Conservation (phyloP, 2,329 filamentous ascomycete species). For the Sclerotinia spermophila region DNA sequence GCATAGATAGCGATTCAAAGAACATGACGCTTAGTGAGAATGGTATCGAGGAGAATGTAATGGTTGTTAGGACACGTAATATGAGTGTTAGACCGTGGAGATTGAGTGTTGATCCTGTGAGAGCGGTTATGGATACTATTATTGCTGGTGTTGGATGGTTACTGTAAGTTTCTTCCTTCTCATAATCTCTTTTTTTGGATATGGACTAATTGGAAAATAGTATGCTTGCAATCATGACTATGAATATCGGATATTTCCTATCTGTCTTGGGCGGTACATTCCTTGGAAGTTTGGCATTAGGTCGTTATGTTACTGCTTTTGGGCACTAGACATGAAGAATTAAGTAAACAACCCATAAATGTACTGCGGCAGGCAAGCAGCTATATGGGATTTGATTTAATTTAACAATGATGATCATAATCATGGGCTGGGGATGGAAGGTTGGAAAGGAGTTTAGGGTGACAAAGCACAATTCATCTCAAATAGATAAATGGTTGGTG, state of each 20-base stretch:
- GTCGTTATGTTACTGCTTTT: conserved; percentile 30
- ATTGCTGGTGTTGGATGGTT: conserved; percentile 79
- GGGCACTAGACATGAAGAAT: conserved; percentile 24
- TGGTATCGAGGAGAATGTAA: conserved; percentile 76
- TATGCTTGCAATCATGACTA: conserved; percentile 89
- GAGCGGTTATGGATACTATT: conserved; percentile 66
- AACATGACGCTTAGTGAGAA: conserved; percentile 67
- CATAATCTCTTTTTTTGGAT: conserved; percentile 13
- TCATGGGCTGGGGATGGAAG: background rate
- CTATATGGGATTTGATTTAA: conserved; percentile 6
- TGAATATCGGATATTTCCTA: conserved; percentile 81
- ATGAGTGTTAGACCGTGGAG: conserved; percentile 66
- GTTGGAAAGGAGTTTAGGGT: background rate
- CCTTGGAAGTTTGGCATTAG: conserved; percentile 67
- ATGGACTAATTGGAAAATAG: conserved; percentile 43
- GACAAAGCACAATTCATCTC: background rate
- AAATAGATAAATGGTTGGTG: background rate
- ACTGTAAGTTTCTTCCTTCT: conserved; percentile 61
- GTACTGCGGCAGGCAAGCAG: conserved; percentile 20
- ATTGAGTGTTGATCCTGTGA: conserved; percentile 71
- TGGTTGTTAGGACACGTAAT: conserved; percentile 61
- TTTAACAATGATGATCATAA: too few relatives aligned
- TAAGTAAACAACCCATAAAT: background rate
- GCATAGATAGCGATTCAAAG: conserved; percentile 53
- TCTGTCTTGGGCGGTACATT: conserved; percentile 78